phyloP scores from a whole-genome alignment of 1,284 basidiomycete species.

The Ceratobasidium sp. region DNA sequence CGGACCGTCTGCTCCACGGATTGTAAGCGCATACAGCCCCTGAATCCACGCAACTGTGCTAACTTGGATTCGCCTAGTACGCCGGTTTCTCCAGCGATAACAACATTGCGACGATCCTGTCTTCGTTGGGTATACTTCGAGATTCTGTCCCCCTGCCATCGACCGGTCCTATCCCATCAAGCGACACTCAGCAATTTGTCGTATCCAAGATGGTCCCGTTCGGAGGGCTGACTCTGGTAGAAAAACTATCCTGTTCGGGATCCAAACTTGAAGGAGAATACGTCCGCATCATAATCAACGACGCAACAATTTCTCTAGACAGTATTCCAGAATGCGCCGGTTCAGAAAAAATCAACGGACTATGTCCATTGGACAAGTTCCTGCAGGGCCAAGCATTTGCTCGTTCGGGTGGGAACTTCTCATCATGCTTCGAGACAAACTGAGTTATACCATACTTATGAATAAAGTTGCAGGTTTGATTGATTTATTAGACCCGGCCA shows the following conservation, averaged over 20 bases:
- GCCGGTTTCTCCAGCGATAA: constrained; percentile 54
- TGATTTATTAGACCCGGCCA: too few relatives aligned
- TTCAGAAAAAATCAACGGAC: constrained; percentile 38
- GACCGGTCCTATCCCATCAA: constrained; percentile 16
- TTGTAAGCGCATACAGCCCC: constrained; percentile 16
- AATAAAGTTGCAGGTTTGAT: too few relatives aligned
- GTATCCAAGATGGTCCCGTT: constrained; percentile 45
- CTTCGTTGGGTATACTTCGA: constrained; percentile 44
- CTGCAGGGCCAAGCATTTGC: constrained; percentile 44
- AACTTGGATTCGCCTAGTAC: constrained; percentile 38
- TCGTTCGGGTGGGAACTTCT: constrained; percentile 38
- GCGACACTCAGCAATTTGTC: constrained; percentile 11
- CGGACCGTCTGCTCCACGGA: constrained; percentile 30
- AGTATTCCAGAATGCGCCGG: constrained; percentile 41
- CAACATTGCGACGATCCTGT: constrained; percentile 52
- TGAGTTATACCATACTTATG: too few relatives aligned
- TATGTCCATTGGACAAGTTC: constrained; percentile 46
- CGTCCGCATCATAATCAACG: constrained; percentile 47
- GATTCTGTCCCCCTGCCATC: constrained; percentile 23
- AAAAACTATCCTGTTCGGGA: constrained; percentile 38
- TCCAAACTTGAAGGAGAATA: constrained; percentile 23
- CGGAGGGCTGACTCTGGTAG: constrained; percentile 45
- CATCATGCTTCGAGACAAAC: constrained; percentile 13
- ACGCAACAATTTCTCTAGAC: constrained; percentile 44
- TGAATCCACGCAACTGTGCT: not conserved